Base-by-base conservation (phyloP, 805 yeast genomes). In the Babjeviella inositovora region DNA sequence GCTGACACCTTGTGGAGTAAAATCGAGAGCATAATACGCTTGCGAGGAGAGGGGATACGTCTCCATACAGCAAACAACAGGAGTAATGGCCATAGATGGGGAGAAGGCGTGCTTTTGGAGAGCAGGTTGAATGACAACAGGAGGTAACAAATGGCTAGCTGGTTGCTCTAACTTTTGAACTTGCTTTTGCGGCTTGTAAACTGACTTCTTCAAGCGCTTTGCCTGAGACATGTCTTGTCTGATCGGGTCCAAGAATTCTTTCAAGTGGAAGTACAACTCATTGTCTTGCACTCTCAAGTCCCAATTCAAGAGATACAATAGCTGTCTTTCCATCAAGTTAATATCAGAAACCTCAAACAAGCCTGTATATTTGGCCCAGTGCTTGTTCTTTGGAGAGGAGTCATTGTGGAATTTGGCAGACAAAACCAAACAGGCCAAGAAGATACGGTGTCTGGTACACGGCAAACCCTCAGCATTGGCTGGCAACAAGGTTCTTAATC, bases 281-380 rank as follows among this genome's bases (percentile, higher is more conserved):
- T 43, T 45, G 32, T 48, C 56, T 23, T 47, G 39, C 19, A 66
- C 58, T 27, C 53, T 47, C 30, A 75, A 50, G 42, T 77, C 74
- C 84, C 85, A 77, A 45, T 74, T 62, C 40, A 77, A 50, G 23
- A 76, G 52, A 38, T 58, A 67, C 24, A 76, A 53, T 28, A 77
- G 50, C 45, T 77, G 87, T 41, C 81, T 64, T 47, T 77, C 92
- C 84, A 77, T 77, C 30, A 75, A 53, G 44, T 75, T 76, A 32
- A 77, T 68, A 42, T 77, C 92, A 31, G 69, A 69, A 26, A 60
- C 47, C 22, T 57, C 51, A 47, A 77, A 75, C 19, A 77, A 53
- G 2, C 80, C 82, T 5, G 87, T 72, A 46, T 73, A 73, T 34
- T 61, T 64, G 19, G 81, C 70, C 92, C 92, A 77, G 45, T 76